A percentile compares a stretch with the other conserved stretches of the same genome.
Conservation (phyloP, 139 green algal species). For the Asterochloris sp. region DNA sequence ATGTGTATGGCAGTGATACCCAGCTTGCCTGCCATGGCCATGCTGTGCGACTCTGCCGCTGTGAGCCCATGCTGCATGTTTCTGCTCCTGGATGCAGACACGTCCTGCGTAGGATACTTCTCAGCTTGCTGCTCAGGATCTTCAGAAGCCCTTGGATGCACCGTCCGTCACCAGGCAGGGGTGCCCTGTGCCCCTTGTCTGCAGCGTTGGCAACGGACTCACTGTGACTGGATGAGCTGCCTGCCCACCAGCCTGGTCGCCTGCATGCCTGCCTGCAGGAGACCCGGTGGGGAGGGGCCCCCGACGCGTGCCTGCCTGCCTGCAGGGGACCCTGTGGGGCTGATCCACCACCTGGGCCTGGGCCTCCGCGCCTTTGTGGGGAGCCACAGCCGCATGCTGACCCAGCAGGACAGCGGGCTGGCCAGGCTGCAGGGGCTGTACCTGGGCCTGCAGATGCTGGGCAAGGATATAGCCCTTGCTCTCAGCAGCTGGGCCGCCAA, state of each 20-base stretch:
- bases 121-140: not conserved
- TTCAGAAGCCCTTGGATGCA: too few relatives aligned
- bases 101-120: not conserved
- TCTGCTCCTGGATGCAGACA: not conserved
- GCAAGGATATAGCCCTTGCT: slow-evolving; percentile 42
- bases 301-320: not conserved
- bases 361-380: slow-evolving; percentile 50
- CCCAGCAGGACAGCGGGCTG: slow-evolving; percentile 21
- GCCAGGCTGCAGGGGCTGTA: slow-evolving; percentile 20
- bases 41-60: not conserved
- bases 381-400: slow-evolving; percentile 33
- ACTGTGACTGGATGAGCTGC: not conserved
- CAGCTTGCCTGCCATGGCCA: not conserved
- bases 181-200: not conserved
- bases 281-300: too few relatives aligned
- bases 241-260: too few relatives aligned
- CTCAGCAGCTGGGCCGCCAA: slow-evolving; percentile 49
- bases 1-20: not conserved
- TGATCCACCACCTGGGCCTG: slow-evolving; percentile 51
- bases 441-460: slow-evolving; percentile 27
- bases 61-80: not conserved
- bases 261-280: not conserved
- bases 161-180: not conserved
- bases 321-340: slow-evolving; percentile 39
- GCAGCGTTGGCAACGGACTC: not conserved